Conservation (phyloP, 805 yeast species). For the Yarrowia sp. region DNA sequence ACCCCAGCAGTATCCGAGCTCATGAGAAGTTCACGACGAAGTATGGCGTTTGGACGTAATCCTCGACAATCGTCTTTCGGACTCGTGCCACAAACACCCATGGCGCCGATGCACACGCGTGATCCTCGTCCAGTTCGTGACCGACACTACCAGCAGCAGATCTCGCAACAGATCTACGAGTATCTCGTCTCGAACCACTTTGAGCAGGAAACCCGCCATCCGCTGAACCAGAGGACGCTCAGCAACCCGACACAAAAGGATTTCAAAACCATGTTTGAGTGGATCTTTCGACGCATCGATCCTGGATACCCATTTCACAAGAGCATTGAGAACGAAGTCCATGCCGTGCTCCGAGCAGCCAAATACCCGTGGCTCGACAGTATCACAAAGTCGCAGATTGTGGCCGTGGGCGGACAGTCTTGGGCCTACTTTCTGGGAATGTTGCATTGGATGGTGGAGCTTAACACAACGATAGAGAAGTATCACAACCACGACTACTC, state of each 20-base stretch:
- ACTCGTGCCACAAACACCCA: conserved; percentile 12
- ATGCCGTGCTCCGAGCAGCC: conserved; percentile 57
- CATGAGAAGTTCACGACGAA: conserved; percentile 11
- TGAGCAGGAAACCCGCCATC: conserved; percentile 70
- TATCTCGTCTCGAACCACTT: conserved; percentile 62
- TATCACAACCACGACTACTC: conserved; percentile 41
- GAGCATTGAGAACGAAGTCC: conserved; percentile 73
- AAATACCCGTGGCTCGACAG: conserved; percentile 78
- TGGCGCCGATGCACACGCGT: conserved; percentile 19
- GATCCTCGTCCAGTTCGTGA: conserved; percentile 83
- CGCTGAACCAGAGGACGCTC: conserved; percentile 61
- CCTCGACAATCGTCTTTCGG: conserved; percentile 15
- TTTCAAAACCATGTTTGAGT: conserved; percentile 72
- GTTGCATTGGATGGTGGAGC: conserved; percentile 74
- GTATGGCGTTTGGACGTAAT: conserved; percentile 9
- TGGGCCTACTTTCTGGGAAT: conserved; percentile 84
- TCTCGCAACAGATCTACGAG: conserved; percentile 65
- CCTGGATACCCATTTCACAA: conserved; percentile 70
- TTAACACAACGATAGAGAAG: conserved; percentile 46
- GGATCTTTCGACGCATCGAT: conserved; percentile 71
- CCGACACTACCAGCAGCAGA: conserved; percentile 57
- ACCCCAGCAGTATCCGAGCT: conserved; percentile 14
- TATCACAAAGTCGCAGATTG: conserved; percentile 76
- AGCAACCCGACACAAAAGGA: conserved; percentile 83
- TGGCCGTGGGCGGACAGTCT: conserved; percentile 86